phyloP scores from a whole-genome alignment of 2,329 filamentous ascomycete species.

The Simplicillium sp. region DNA sequence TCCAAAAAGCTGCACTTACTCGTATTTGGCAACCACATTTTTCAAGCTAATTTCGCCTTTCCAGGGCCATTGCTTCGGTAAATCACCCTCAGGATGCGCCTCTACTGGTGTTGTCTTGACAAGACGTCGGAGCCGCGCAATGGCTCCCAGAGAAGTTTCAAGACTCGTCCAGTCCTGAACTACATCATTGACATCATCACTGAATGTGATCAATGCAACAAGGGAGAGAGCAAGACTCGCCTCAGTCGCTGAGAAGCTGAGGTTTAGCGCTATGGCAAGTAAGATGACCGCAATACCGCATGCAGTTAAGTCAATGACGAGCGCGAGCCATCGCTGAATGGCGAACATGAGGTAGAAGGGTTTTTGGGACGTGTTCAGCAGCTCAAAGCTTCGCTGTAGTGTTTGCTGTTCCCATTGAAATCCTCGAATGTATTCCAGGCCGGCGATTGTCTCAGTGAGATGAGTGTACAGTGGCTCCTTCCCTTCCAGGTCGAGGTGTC shows the following conservation, averaged over 20 bases:
- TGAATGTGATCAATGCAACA: constrained; percentile 13
- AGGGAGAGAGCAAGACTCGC: constrained; percentile 7
- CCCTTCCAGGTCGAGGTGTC: constrained; percentile 24
- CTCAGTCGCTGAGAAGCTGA: constrained; percentile 3
- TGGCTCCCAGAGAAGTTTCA: constrained; percentile 3
- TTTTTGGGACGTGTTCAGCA: constrained; percentile 40
- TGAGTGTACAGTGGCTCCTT: constrained; percentile 22
- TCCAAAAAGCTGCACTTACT: constrained; percentile 5
- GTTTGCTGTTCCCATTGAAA: constrained; percentile 40
- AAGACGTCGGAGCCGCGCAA: background rate
- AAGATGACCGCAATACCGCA: constrained; percentile 32
- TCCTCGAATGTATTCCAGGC: constrained; percentile 37
- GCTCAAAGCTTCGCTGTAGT: constrained; percentile 29
- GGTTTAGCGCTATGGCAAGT: constrained; percentile 29
- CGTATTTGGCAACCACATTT: constrained; percentile 9
- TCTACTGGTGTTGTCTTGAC: background rate
- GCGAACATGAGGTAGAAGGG: constrained; percentile 45
- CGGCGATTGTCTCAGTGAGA: constrained; percentile 33
- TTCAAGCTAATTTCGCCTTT: constrained; percentile 15
- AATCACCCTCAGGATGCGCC: constrained; percentile 3
- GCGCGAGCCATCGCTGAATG: constrained; percentile 43
- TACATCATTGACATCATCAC: constrained; percentile 12
- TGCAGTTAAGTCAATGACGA: constrained; percentile 37
- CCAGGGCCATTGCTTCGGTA: constrained; percentile 15
- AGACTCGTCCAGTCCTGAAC: constrained; percentile 15